Evolutionary conservation across 768 basidiomycete species (phyloP).

Genomic region (Tephrocybe sp.): DNA sequence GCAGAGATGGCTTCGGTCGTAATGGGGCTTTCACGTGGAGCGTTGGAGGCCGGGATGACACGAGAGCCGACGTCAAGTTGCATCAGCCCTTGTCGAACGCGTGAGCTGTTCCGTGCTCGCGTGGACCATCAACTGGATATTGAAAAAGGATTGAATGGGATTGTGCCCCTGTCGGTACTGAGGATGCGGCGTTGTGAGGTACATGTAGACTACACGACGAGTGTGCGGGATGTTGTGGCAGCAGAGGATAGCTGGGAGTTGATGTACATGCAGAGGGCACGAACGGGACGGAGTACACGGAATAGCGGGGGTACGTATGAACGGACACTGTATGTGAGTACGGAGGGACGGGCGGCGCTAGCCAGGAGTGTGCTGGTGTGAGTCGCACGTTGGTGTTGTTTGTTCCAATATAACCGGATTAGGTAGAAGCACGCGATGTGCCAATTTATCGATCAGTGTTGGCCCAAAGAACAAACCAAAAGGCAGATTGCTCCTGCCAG

Average conservation of each 20-base stretch:
- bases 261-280: conserved; percentile 18
- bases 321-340: conserved; percentile 41
- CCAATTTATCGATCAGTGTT: conserved; percentile 27
- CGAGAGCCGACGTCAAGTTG: conserved; percentile 30
- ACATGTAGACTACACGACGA: conserved; percentile 71
- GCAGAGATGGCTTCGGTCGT: conserved; percentile 47
- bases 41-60: conserved; percentile 27
- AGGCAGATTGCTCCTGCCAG: conserved; percentile 10
- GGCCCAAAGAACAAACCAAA: conserved; percentile 1
- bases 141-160: conserved; percentile 45
- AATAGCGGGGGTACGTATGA: conserved; percentile 51
- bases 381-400: conserved; percentile 28
- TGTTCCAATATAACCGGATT: conserved; percentile 42
- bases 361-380: conserved; percentile 23
- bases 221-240: conserved; percentile 61
- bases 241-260: conserved; percentile 60
- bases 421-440: conserved; percentile 30
- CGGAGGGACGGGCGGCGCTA: conserved; percentile 34
- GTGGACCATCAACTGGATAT: conserved; percentile 44
- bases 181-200: conserved; percentile 45
- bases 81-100: conserved; percentile 30
- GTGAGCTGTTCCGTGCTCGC: conserved; percentile 40
- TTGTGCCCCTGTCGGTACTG: conserved; percentile 43
- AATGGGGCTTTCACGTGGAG: conserved; percentile 48
- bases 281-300: conserved; percentile 49